phyloP scores from a whole-genome alignment of 257 asterid genomes.

The Ocimum tenuiflorum region DNA sequence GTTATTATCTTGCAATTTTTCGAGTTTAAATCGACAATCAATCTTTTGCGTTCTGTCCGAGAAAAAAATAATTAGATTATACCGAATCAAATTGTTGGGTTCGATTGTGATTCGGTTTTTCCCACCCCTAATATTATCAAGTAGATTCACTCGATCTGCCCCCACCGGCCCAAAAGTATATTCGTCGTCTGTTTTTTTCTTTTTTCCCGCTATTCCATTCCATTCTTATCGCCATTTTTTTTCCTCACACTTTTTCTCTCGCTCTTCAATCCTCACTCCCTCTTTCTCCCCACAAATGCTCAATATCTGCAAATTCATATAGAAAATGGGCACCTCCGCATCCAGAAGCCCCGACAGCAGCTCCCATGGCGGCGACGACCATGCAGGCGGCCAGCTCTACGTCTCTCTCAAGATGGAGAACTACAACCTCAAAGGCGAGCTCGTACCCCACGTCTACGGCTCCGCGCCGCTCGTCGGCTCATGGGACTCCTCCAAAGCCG shows the following conservation, averaged over 20 bases:
- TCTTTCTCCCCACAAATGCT: slow-evolving; percentile 3
- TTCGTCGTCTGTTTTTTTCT: slow-evolving; percentile 4
- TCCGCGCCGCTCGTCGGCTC: slow-evolving; percentile 89
- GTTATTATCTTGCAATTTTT: too few species aligned
- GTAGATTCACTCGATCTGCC: background rate
- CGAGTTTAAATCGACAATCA: too few species aligned
- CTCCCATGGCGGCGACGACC: slow-evolving; percentile 64
- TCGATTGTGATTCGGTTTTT: too few species aligned
- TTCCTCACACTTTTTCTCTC: background rate
- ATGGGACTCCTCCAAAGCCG: slow-evolving; percentile 91
- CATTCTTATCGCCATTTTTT: slow-evolving; percentile 26
- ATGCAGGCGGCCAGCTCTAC: slow-evolving; percentile 82
- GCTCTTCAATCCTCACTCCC: background rate
- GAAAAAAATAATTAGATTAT: too few species aligned
- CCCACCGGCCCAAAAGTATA: background rate
- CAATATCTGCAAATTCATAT: background rate
- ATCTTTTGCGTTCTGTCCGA: too few species aligned
- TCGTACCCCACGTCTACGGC: slow-evolving; percentile 82
- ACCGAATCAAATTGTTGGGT: too few species aligned
- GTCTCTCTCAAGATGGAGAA: slow-evolving; percentile 94
- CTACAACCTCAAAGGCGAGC: slow-evolving; percentile 57
- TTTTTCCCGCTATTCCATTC: slow-evolving; percentile 20
- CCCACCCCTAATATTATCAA: too few species aligned
- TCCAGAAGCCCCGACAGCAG: slow-evolving; percentile 58
- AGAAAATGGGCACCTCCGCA: slow-evolving; percentile 63